phyloP scores from a whole-genome alignment of 106 monocot species.

The Allium fistulosum region DNA sequence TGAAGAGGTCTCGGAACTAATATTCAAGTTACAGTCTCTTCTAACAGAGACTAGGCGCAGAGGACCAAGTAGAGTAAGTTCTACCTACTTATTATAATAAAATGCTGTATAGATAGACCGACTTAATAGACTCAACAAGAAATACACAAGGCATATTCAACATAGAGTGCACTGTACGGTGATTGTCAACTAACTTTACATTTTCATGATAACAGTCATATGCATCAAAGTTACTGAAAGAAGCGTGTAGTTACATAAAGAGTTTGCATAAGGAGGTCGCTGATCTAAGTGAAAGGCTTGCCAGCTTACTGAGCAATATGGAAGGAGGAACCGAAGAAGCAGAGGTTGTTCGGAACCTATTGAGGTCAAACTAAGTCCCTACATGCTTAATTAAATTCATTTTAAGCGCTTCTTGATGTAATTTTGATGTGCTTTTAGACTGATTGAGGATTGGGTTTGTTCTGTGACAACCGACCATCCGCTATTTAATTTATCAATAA shows the following conservation, averaged over 20 bases:
- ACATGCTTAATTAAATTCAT: neutral
- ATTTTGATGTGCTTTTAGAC: too few relatives aligned
- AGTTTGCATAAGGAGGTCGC: slow-evolving; percentile 59
- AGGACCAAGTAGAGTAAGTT: slow-evolving; percentile 4
- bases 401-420: too few relatives aligned
- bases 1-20: slow-evolving; percentile 18
- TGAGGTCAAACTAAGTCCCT: slow-evolving; percentile 5
- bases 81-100: neutral
- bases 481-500: too few relatives aligned
- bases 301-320: slow-evolving; percentile 47
- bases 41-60: slow-evolving; percentile 7
- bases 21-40: slow-evolving; percentile 16
- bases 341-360: slow-evolving; percentile 56
- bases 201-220: slow-evolving; percentile 23
- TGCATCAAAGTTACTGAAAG: slow-evolving; percentile 53
- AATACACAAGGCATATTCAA: too few relatives aligned
- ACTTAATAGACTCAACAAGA: too few relatives aligned
- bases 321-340: slow-evolving; percentile 48
- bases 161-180: too few relatives aligned
- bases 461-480: too few relatives aligned
- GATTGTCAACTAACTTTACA: neutral
- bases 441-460: too few relatives aligned
- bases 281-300: slow-evolving; percentile 51
- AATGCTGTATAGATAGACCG: neutral
- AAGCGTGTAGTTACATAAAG: slow-evolving; percentile 72